Conservation (phyloP, 441 rosid species). For the Flueggea neowawraea region DNA sequence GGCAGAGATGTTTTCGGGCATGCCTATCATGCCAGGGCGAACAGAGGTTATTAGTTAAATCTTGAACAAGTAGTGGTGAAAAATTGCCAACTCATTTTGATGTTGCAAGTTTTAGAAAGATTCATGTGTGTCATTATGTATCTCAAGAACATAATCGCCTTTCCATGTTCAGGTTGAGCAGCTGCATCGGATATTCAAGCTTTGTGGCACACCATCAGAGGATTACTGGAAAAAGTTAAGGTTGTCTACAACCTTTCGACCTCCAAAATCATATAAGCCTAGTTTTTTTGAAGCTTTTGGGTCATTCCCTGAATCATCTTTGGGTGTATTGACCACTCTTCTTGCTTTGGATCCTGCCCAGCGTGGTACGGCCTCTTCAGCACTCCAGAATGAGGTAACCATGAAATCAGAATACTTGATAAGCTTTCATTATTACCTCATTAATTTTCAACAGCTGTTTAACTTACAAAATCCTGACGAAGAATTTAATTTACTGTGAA, state of each 20-base stretch:
- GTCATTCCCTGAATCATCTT: constrained; percentile 47
- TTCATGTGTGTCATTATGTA: too few relatives aligned
- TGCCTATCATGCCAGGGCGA: constrained; percentile 78
- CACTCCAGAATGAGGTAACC: constrained; percentile 51
- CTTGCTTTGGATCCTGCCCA: constrained; percentile 61
- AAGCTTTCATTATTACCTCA: too few relatives aligned
- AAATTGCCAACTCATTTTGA: too few relatives aligned
- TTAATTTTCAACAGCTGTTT: too few relatives aligned
- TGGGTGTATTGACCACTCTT: constrained; percentile 52
- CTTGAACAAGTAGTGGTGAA: too few relatives aligned
- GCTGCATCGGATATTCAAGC: constrained; percentile 60
- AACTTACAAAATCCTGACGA: too few relatives aligned
- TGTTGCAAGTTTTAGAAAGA: too few relatives aligned
- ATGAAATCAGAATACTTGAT: too few relatives aligned
- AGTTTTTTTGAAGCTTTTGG: constrained; percentile 38
- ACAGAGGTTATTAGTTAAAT: constrained; percentile 40
- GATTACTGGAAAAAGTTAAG: constrained; percentile 66
- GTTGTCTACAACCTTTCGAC: constrained; percentile 52
- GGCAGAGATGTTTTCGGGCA: constrained; percentile 70
- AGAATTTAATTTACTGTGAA: too few relatives aligned
- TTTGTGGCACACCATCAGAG: constrained; percentile 64
- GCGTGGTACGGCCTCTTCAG: constrained; percentile 48
- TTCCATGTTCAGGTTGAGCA: constrained; percentile 48
- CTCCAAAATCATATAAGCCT: constrained; percentile 40
- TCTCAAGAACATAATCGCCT: too few relatives aligned